phyloP scores from a whole-genome alignment of 495 filamentous ascomycete genomes.

The Aspergillus asperescens region DNA sequence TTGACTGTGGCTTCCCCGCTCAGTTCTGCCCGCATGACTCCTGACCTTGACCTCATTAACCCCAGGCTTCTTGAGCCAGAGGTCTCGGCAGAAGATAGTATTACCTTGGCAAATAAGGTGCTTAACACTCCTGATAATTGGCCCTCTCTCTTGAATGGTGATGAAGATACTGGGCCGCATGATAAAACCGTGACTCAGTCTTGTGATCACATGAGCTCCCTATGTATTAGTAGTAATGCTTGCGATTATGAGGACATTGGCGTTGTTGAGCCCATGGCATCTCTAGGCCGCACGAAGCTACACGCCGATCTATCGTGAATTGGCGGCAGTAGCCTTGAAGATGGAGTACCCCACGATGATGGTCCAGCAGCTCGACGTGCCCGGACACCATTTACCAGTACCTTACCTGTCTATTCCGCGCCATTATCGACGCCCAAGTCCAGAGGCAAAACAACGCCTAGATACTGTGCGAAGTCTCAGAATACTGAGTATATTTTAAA shows the following conservation, averaged over 20 bases:
- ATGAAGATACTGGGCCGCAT: neutral
- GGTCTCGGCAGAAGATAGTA: too few species aligned
- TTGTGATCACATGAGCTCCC: conserved; percentile 1
- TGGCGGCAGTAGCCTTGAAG: neutral
- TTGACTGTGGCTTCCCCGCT: conserved; percentile 1
- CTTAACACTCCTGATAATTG: too few species aligned
- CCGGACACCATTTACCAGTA: neutral
- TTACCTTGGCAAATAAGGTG: too few species aligned
- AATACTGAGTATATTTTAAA: too few species aligned
- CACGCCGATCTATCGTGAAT: neutral
- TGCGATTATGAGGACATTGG: conserved; percentile 1
- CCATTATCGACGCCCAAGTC: neutral
- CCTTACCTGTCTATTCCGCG: neutral
- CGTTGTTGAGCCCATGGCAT: conserved; percentile 1
- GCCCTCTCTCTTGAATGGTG: too few species aligned
- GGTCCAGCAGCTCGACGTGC: neutral
- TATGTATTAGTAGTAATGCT: conserved; percentile 5
- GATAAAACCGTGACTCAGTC: conserved; percentile 1
- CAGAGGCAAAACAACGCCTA: too few species aligned
- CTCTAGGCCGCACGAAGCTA: too few species aligned
- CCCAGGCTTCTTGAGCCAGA: too few species aligned
- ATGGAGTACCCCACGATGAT: neutral
- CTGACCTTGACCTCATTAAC: conserved; percentile 10
- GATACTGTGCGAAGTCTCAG: too few species aligned
- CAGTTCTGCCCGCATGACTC: conserved; percentile 4